A percentile compares a stretch with the other conserved stretches of the same genome.
Conservation (phyloP, 345 rosid species). For the Eucalyptus pauciflora region DNA sequence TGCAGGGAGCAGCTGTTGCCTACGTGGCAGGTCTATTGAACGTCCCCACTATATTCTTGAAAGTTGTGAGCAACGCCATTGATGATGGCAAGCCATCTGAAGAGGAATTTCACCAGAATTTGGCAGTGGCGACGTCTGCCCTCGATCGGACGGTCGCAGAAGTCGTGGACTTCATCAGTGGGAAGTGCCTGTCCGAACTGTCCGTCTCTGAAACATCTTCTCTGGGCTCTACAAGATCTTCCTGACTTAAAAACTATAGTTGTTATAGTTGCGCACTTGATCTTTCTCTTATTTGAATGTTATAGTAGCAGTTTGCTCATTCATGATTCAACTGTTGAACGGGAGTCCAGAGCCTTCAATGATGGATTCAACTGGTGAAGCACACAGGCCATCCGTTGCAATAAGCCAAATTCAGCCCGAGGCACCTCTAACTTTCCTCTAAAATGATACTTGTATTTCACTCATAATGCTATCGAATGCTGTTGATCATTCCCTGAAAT, state of each 20-base stretch:
- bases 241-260: neutral
- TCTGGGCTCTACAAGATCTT: neutral
- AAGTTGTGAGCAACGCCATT: constrained; percentile 77
- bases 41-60: constrained; percentile 71
- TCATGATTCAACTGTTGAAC: neutral
- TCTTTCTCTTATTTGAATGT: neutral
- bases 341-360: neutral
- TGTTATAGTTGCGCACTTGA: neutral
- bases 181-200: constrained; percentile 64
- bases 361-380: neutral
- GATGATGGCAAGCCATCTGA: constrained; percentile 76
- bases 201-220: neutral
- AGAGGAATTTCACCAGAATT: constrained; percentile 72
- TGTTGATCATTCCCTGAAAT: neutral
- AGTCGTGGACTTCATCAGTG: constrained; percentile 54
- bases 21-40: constrained; percentile 74
- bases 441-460: neutral
- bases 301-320: neutral
- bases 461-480: neutral
- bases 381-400: neutral
- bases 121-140: constrained; percentile 50
- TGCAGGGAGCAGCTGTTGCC: constrained; percentile 84
- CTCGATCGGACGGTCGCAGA: constrained; percentile 45
- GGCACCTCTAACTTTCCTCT: neutral
- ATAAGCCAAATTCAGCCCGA: neutral